Evolutionary conservation across 768 basidiomycete species (phyloP).

Genomic region (Psilocybe cubensis): DNA sequence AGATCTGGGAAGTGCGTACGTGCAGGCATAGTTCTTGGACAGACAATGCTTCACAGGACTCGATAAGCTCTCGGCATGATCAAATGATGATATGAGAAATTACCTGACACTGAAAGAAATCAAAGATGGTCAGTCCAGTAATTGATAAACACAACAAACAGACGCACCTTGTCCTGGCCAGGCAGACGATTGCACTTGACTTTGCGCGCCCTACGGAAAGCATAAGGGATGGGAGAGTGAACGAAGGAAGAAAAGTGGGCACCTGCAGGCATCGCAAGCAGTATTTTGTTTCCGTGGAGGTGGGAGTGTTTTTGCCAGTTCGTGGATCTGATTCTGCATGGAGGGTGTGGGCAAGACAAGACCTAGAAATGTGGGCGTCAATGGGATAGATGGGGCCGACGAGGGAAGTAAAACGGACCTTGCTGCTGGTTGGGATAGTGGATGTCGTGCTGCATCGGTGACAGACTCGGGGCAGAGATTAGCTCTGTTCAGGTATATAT

Average conservation of each 20-base stretch:
- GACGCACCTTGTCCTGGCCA: slow-evolving; percentile 76
- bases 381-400: slow-evolving; percentile 14
- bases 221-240: background rate
- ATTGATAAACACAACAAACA: slow-evolving; percentile 12
- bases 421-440: slow-evolving; percentile 34
- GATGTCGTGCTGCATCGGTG: slow-evolving; percentile 39
- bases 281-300: slow-evolving; percentile 93
- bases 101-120: slow-evolving; percentile 65
- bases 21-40: slow-evolving; percentile 91
- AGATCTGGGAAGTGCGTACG: slow-evolving; percentile 50
- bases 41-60: slow-evolving; percentile 66
- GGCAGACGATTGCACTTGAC: slow-evolving; percentile 87
- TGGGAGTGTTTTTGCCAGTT: slow-evolving; percentile 77
- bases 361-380: slow-evolving; percentile 38
- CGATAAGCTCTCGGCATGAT: slow-evolving; percentile 10
- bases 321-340: slow-evolving; percentile 82
- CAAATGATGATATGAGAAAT: slow-evolving; percentile 17
- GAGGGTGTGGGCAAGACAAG: slow-evolving; percentile 66
- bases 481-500: slow-evolving; percentile 38
- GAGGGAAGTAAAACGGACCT: slow-evolving; percentile 30
- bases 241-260: slow-evolving; percentile 12
- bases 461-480: slow-evolving; percentile 20
- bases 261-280: slow-evolving; percentile 94
- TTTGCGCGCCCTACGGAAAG: slow-evolving; percentile 67
- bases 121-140: slow-evolving; percentile 2